These are phyloP conservation scores for Teunomyces tritomae DNA, from an alignment of 805 yeast species.

Conservation along the genomic window DNA sequence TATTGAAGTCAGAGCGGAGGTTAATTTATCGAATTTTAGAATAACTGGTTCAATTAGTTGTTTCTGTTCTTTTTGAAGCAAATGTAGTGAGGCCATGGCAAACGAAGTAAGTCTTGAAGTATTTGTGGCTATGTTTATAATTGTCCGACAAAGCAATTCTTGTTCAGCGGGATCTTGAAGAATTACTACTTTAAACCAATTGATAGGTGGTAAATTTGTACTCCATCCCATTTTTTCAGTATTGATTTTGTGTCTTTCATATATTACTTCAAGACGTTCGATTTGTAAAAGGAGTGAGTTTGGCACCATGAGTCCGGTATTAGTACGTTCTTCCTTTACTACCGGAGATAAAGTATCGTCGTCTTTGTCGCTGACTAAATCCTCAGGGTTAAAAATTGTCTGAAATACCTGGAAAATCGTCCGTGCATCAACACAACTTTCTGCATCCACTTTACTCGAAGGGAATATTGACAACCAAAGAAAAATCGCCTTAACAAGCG, in stretches of 20 bases:
- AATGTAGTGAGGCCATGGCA: slow-evolving; percentile 18
- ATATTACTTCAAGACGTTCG: slow-evolving; percentile 3
- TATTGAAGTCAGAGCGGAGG: neutral
- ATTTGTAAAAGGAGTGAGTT: slow-evolving; percentile 4
- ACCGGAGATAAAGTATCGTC: neutral
- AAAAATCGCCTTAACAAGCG: slow-evolving; percentile 13
- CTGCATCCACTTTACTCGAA: slow-evolving; percentile 12
- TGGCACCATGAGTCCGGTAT: slow-evolving; percentile 1
- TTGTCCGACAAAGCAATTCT: slow-evolving; percentile 13
- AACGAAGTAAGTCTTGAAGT: slow-evolving; percentile 19
- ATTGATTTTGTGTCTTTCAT: slow-evolving; percentile 2
- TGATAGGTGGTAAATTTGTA: slow-evolving; percentile 4
- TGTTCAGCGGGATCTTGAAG: slow-evolving; percentile 15
- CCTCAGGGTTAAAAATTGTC: slow-evolving; percentile 16
- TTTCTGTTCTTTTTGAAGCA: slow-evolving; percentile 15
- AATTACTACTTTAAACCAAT: slow-evolving; percentile 13
- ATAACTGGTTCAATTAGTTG: neutral
- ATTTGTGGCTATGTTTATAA: slow-evolving; percentile 18
- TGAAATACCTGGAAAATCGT: slow-evolving; percentile 12
- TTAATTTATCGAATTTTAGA: neutral
- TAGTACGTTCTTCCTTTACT: neutral
- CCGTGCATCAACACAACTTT: slow-evolving; percentile 14
- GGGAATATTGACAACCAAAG: slow-evolving; percentile 26
- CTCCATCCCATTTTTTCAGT: neutral
- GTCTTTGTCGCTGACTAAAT: slow-evolving; percentile 9